Evolutionary conservation across 495 filamentous ascomycete genomes (phyloP).

Genomic region (Penicillium psychrofluorescens): DNA sequence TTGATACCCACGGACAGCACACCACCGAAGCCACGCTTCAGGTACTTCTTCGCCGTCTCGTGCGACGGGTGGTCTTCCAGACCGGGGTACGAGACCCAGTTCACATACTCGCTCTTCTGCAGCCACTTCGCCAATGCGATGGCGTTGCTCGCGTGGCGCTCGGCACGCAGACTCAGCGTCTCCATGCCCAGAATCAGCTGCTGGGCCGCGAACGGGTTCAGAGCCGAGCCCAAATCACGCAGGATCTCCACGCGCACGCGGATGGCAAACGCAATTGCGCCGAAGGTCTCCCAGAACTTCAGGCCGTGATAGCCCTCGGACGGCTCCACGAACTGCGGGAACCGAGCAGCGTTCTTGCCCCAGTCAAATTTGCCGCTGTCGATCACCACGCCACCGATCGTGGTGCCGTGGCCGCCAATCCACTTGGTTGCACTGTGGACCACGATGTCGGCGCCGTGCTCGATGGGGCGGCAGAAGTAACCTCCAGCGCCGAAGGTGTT

Average conservation of each 20-base stretch:
- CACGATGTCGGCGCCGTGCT: slow-evolving; percentile 90
- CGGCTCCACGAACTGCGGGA: slow-evolving; percentile 92
- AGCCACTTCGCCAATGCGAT: slow-evolving; percentile 78
- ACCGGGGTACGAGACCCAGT: slow-evolving; percentile 93
- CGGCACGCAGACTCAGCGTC: slow-evolving; percentile 78
- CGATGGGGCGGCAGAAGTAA: slow-evolving; percentile 82
- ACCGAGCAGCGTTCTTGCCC: slow-evolving; percentile 79
- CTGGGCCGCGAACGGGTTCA: slow-evolving; percentile 96
- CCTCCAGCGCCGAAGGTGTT: slow-evolving; percentile 98
- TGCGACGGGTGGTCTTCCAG: slow-evolving; percentile 77
- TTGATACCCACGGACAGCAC: slow-evolving; percentile 92
- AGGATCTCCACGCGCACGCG: slow-evolving; percentile 80
- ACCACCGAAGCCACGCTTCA: slow-evolving; percentile 82
- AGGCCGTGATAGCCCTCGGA: slow-evolving; percentile 91
- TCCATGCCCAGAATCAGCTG: slow-evolving; percentile 87
- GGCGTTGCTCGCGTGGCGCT: slow-evolving; percentile 84
- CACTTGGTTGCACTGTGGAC: slow-evolving; percentile 97
- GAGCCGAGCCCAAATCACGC: slow-evolving; percentile 72
- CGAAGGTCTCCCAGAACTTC: slow-evolving; percentile 97
- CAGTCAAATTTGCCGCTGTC: slow-evolving; percentile 97
- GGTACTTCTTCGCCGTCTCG: slow-evolving; percentile 79
- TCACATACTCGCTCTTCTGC: slow-evolving; percentile 72
- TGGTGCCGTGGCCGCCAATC: slow-evolving; percentile 97
- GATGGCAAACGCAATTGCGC: slow-evolving; percentile 75
- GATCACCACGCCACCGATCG: slow-evolving; percentile 82